Evolutionary conservation across 75 land plant species (phyloP), one percentile per base, ranked within the genome.

Genomic region (Gnetum montanum): DNA sequence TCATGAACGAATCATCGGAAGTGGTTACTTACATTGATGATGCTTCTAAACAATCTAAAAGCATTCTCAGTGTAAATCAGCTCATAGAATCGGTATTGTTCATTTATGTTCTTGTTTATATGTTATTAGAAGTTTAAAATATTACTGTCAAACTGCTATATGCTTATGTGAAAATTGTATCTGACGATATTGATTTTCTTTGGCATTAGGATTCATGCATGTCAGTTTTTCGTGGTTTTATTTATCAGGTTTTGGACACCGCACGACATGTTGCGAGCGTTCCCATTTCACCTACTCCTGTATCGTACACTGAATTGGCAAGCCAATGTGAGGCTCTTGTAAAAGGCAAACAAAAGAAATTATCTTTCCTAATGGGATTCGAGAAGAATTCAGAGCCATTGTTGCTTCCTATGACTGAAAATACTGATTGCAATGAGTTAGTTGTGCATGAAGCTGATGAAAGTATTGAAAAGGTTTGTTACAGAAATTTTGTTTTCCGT

Each of bases 261-360:
- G 73, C 93, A 23, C 65, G 76, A 16, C 83, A 87, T 45, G 86
- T 89, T 52, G 97, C 83, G 40, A 73, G 83, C 68, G 46, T 74
- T 28, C 75, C 87, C 46, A 67, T 74, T 27, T 65, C 92, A 4
- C 65, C 69, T 22, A 58, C 64, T 4, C 76, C 92, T 40, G 58
- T 86, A 37, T 62, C 99, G 10, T 95, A 80, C 61, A 80, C 65
- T 64, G 93, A 89, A 65, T 78, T 87, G 71, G 89, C 99, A 26
- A 57, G 58, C 34, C 85, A 81, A 41, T 95, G 99, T 67, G 99
- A 95, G 52, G 84, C 85, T 40, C 83, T 90, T 64, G 71, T 81
- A 23, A 60, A 66, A 15, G 97, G 88, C 46, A 84, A 89, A 58
- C 82, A 88, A 63, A 67, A 79, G 59, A 95, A 84, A 47, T 72